Evolutionary conservation across 352 stramenopile genomes (phyloP).

Genomic region (Bremia lactucae): DNA sequence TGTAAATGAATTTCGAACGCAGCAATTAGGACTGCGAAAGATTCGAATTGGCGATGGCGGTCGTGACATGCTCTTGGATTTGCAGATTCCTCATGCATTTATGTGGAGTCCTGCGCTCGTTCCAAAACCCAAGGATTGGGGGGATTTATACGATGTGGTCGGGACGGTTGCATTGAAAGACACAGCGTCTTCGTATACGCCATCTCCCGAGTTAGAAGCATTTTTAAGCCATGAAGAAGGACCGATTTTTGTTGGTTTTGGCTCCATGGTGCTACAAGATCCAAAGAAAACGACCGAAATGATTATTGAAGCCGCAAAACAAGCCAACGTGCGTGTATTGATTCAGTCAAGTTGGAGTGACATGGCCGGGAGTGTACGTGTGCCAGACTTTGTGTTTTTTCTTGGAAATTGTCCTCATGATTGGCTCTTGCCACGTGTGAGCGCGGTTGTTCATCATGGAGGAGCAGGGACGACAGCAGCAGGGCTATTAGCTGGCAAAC

Average conservation of each 20-base stretch:
- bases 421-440: conserved; percentile 85
- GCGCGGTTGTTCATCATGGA: conserved; percentile 70
- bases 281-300: conserved; percentile 30
- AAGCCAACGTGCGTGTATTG: conserved; percentile 57
- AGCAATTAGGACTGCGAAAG: conserved; percentile 16
- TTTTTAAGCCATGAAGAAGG: conserved; percentile 34
- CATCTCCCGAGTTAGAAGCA: conserved; percentile 5
- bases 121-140: conserved; percentile 47
- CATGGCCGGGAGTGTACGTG: conserved; percentile 31
- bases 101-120: conserved; percentile 49
- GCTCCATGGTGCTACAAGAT: conserved; percentile 88
- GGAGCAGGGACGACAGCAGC: conserved; percentile 85
- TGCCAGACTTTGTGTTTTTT: conserved; percentile 45
- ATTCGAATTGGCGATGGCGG: conserved; percentile 28
- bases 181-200: conserved; percentile 15
- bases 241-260: conserved; percentile 90
- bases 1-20: conserved; percentile 43
- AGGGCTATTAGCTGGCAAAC: conserved; percentile 79
- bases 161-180: conserved; percentile 36
- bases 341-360: conserved; percentile 85
- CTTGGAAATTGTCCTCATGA: conserved; percentile 71
- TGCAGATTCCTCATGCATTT: conserved; percentile 48
- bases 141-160: conserved; percentile 32
- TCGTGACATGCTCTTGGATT: conserved; percentile 28
- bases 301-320: conserved; percentile 33